Evolutionary conservation across 2,329 filamentous ascomycete species (phyloP), one percentile per base, ranked within the genome.

Genomic region (Colletotrichum tabaci): DNA sequence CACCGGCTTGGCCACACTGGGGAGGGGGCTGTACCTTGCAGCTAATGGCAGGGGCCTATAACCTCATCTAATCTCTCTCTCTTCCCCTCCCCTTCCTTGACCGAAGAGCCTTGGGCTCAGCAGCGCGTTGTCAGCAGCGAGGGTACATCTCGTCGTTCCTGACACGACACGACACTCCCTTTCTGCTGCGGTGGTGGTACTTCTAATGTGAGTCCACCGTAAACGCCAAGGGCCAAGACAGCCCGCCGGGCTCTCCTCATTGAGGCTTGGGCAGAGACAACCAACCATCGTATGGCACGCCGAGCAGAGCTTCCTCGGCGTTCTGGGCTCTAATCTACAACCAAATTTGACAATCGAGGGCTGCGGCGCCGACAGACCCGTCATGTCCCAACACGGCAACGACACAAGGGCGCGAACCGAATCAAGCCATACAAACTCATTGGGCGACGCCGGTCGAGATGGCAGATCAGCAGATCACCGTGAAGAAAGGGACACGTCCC

Each of bases 291-390:
- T 52, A 52, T 60, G 65, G 65, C 60, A 69, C 65, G 66, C 61
- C 53, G n/a, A 55, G 52, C 60, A 65, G 62, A 62, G 40, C 62
- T 61, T 40, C 12, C 65, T 74, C 56, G 72, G 70, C 69, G 66
- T 60, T 69, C 72, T 74, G 66, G 72, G 70, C 70, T 71, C 62
- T 70, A 73, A 74, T 74, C 70, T 73, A 47, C 30, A 53, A 49
- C 53, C 63, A 71, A 69, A 73, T 64, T 55, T 60, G 60, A 52
- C 38, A 40, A 23, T 30, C 60, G 47, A 50, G 60, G 66, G 40
- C 69, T 46, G 60, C 57, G 65, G 50, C 52, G 49, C 40, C 66
- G 60, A 16, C 64, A 64, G 38, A 53, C 40, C 23, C n/a, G 35
- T 56, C n/a, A 18, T 42, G 13, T 30, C 40, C 65, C 35, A 62